phyloP scores from a whole-genome alignment of 2,329 filamentous ascomycete species.

The Piedraia hortae region DNA sequence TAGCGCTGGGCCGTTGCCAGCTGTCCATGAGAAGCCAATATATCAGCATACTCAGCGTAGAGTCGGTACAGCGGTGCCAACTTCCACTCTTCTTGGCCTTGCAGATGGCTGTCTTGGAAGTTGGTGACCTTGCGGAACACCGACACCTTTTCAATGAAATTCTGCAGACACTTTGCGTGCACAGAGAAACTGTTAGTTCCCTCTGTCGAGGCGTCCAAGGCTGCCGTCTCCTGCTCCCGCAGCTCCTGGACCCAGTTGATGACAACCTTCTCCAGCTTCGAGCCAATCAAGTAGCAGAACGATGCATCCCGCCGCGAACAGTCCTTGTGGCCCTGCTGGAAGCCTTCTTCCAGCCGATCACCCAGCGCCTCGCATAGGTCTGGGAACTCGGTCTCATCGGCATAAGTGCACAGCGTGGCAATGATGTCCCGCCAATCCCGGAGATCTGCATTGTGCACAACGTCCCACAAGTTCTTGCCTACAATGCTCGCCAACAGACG shows the following conservation, averaged over 20 bases:
- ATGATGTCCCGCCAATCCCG: slow-evolving; percentile 92
- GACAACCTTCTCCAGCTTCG: slow-evolving; percentile 92
- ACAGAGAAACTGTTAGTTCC: slow-evolving; percentile 71
- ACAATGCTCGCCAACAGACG: slow-evolving; percentile 76
- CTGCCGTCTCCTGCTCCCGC: slow-evolving; percentile 52
- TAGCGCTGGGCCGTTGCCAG: slow-evolving; percentile 73
- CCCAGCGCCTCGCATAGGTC: slow-evolving; percentile 87
- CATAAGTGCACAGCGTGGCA: slow-evolving; percentile 86
- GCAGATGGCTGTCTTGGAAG: slow-evolving; percentile 55
- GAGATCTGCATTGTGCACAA: slow-evolving; percentile 86
- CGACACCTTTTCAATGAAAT: slow-evolving; percentile 94
- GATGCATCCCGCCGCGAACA: slow-evolving; percentile 61
- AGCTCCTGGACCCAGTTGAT: slow-evolving; percentile 81
- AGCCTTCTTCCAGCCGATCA: slow-evolving; percentile 56
- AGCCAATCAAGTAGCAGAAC: slow-evolving; percentile 87
- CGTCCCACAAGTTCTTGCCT: slow-evolving; percentile 90
- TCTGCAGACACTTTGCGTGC: slow-evolving; percentile 65
- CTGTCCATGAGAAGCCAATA: slow-evolving; percentile 72
- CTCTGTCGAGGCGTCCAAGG: slow-evolving; percentile 26
- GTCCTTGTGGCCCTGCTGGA: slow-evolving; percentile 21
- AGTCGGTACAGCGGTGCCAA: slow-evolving; percentile 70
- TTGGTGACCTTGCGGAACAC: slow-evolving; percentile 85
- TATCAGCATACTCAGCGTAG: slow-evolving; percentile 90
- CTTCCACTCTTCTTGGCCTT: slow-evolving; percentile 59
- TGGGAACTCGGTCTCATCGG: slow-evolving; percentile 68